Evolutionary conservation across 768 basidiomycete species (phyloP).

Genomic region (Terana coerulea): DNA sequence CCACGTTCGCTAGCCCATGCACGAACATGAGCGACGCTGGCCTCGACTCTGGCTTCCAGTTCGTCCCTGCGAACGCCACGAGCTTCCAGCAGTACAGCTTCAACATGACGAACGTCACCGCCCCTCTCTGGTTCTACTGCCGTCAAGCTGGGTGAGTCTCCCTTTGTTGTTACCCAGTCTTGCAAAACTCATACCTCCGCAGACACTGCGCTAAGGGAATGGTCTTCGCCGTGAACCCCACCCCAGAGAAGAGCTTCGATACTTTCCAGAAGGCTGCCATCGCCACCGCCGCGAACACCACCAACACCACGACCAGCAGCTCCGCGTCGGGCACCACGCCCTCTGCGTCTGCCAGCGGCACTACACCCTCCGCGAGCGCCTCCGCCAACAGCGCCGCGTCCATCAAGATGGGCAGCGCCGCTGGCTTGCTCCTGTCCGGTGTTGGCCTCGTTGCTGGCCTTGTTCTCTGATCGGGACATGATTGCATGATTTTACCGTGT

Average conservation of each 20-base stretch:
- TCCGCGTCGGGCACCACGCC: not conserved
- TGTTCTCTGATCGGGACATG: constrained; percentile 2
- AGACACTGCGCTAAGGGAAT: constrained; percentile 52
- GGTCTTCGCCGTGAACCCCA: constrained; percentile 59
- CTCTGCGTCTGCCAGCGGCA: not conserved
- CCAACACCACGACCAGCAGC: constrained; percentile 16
- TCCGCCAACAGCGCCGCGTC: not conserved
- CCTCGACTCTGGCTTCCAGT: constrained; percentile 50
- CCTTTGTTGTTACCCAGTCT: constrained; percentile 12
- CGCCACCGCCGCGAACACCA: constrained; percentile 8
- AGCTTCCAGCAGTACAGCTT: constrained; percentile 41
- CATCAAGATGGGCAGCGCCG: not conserved
- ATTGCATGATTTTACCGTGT: not conserved
- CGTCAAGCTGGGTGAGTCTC: constrained; percentile 37
- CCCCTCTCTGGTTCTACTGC: constrained; percentile 63
- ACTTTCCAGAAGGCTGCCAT: constrained; percentile 37
- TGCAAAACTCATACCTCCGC: not conserved
- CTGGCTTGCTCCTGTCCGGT: constrained; percentile 5
- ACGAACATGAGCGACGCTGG: constrained; percentile 32
- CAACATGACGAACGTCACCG: constrained; percentile 40
- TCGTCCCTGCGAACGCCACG: constrained; percentile 29
- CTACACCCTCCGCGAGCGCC: constrained; percentile 8
- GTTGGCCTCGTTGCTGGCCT: constrained; percentile 10
- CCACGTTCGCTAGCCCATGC: constrained; percentile 56
- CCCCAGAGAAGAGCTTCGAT: constrained; percentile 40